These are phyloP conservation scores for Tolypocladium paradoxum DNA, from an alignment of 2,329 filamentous ascomycete genomes.

Conservation along the genomic window DNA sequence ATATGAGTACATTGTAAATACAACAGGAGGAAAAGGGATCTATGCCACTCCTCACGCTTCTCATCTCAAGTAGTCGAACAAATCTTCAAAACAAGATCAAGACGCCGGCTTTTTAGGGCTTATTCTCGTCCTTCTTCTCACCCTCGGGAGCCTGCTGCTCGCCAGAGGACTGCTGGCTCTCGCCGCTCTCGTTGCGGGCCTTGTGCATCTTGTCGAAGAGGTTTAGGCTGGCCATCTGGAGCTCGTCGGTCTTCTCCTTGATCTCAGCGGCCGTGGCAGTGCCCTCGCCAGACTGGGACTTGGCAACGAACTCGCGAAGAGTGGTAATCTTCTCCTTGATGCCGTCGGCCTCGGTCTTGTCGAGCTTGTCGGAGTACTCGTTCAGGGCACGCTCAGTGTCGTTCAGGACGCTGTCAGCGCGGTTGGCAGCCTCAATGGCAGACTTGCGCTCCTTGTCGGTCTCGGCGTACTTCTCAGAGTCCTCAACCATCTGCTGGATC, in stretches of 20 bases:
- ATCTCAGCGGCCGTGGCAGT: constrained; percentile 79
- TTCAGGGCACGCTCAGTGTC: constrained; percentile 97
- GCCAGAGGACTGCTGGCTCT: constrained; percentile 37
- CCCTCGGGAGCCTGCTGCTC: constrained; percentile 47
- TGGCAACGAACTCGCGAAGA: constrained; percentile 82
- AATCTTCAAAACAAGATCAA: constrained; percentile 9
- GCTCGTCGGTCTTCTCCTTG: constrained; percentile 97
- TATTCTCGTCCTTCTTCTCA: constrained; percentile 68
- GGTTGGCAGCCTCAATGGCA: constrained; percentile 93
- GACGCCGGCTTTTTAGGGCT: constrained; percentile 39
- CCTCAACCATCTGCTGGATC: constrained; percentile 95
- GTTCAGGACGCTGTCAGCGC: constrained; percentile 89
- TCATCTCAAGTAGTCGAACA: constrained; percentile 18
- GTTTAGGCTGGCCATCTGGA: constrained; percentile 89
- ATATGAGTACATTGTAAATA: constrained; percentile 44
- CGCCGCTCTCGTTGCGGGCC: constrained; percentile 60
- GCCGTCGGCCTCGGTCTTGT: constrained; percentile 88
- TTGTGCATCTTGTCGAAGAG: constrained; percentile 99
- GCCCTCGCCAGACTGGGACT: constrained; percentile 89
- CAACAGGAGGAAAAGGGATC: constrained; percentile 22
- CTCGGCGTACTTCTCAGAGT: constrained; percentile 94
- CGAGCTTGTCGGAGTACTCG: constrained; percentile 90
- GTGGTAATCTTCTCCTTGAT: constrained; percentile 87
- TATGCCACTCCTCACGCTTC: constrained; percentile 23
- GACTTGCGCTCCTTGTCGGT: constrained; percentile 93